Evolutionary conservation across 768 basidiomycete genomes (phyloP), one percentile per base, ranked within the genome.

Genomic region (Botryobasidium botryosum): DNA sequence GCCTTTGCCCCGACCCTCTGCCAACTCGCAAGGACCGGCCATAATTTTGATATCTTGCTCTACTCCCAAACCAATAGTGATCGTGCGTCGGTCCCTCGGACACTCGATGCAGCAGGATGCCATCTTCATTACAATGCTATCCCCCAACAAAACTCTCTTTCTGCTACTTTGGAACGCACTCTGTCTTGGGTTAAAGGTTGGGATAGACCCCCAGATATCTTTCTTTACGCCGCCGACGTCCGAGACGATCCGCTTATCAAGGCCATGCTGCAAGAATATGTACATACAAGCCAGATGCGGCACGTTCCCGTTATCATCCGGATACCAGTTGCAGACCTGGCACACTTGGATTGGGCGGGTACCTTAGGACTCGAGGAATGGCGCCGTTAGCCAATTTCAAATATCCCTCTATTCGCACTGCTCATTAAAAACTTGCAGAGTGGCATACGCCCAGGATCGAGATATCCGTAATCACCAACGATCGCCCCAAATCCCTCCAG

Each of bases 381-480:
- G 67, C 60, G 60, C 57, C 69, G 82, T 82, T 43, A 44, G 63
- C 58, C 47, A 32, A 49, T 43, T 28, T 54, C 21, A 28, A 25
- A 35, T 48, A 13, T 51, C 50, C 45, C 50, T 20, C 21, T 13
- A 18, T 42, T 10, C 1, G 17, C 20, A n/a, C 6, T 8, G 10
- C 29, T 3, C 3, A 3, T 46, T 35, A 27, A 44, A 39, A 51
- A 47, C 38, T 53, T 20, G 26, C 44, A 90, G 86, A 75, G 55
- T 90, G 84, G 83, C 68, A 84, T 50, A 56, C 60, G 2, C 82
- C 83, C 7, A 66, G 61, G 26, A 61, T 88, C 26, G 79, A 80
- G 21, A 60, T 88, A 35, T 73, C 69, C 43, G 68, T 90, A 31
- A 79, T 87, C 45, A 88, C 86, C 0, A 75, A 84, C 52, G 67